phyloP scores from a whole-genome alignment of 257 asterid species.

The Solanum sitiens region DNA sequence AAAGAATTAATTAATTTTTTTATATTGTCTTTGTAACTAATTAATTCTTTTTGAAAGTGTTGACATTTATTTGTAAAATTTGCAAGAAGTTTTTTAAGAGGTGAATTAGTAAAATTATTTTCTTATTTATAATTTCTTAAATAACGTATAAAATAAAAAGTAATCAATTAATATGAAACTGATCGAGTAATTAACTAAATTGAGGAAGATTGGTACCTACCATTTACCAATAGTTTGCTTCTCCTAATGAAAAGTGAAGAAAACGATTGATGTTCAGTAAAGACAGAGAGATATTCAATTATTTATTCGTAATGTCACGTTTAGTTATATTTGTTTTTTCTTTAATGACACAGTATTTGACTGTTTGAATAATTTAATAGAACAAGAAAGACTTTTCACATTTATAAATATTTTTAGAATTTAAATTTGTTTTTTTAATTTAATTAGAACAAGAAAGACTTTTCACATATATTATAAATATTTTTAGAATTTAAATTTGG shows the following conservation, averaged over 20 bases:
- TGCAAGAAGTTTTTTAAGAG: no score
- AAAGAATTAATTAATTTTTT: no score
- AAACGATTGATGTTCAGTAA: neutral
- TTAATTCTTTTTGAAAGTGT: no score
- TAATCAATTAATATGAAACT: no score
- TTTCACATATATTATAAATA: neutral
- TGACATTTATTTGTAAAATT: no score
- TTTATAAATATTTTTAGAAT: no score
- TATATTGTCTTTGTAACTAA: no score
- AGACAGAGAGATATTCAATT: neutral
- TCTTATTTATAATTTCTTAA: no score
- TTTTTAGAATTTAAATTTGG: neutral
- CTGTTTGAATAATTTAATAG: neutral
- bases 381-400: neutral
- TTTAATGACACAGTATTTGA: neutral
- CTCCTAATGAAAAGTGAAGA: neutral
- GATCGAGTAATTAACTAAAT: no score
- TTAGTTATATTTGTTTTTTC: neutral
- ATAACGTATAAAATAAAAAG: no score
- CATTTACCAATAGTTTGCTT: neutral
- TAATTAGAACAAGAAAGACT: neutral
- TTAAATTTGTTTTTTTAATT: no score
- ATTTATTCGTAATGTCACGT: neutral
- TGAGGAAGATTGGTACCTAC: neutral
- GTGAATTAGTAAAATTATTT: no score